Evolutionary conservation across 2,329 filamentous ascomycete genomes (phyloP).

Genomic region (Rhynchosporium graminicola): DNA sequence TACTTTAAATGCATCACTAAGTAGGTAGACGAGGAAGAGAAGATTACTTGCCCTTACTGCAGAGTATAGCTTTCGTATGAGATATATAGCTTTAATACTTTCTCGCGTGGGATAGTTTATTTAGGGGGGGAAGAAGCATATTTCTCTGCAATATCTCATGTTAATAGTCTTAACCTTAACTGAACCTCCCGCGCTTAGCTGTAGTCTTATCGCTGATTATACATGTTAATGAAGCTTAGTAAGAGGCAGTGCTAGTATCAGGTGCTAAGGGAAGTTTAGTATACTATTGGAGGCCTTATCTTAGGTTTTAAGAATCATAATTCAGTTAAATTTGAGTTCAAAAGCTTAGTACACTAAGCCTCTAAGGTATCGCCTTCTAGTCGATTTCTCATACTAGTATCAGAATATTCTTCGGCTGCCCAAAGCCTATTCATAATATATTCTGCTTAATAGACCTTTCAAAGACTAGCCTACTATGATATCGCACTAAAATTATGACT

Average conservation of each 20-base stretch:
- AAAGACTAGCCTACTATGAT: background rate
- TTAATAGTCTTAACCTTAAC: background rate
- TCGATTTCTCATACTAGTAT: too few species aligned
- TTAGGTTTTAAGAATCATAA: too few species aligned
- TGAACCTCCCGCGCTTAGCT: background rate
- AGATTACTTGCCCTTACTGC: background rate
- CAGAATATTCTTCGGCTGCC: background rate
- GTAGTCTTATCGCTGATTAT: background rate
- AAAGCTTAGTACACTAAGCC: too few species aligned
- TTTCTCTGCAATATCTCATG: background rate
- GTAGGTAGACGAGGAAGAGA: background rate
- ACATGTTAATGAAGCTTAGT: background rate
- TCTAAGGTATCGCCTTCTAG: too few species aligned
- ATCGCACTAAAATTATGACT: background rate
- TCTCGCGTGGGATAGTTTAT: conserved; percentile 1
- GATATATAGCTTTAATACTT: background rate
- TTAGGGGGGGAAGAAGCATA: background rate
- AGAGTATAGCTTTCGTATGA: conserved; percentile 1
- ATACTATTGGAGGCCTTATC: background rate
- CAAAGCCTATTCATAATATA: background rate
- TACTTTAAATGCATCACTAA: background rate
- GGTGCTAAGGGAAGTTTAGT: background rate
- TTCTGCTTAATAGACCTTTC: background rate
- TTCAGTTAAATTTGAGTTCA: too few species aligned
- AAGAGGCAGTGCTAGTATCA: background rate